Conservation (phyloP, 2,329 filamentous ascomycete species). For the Neonectria neomacrospora region DNA sequence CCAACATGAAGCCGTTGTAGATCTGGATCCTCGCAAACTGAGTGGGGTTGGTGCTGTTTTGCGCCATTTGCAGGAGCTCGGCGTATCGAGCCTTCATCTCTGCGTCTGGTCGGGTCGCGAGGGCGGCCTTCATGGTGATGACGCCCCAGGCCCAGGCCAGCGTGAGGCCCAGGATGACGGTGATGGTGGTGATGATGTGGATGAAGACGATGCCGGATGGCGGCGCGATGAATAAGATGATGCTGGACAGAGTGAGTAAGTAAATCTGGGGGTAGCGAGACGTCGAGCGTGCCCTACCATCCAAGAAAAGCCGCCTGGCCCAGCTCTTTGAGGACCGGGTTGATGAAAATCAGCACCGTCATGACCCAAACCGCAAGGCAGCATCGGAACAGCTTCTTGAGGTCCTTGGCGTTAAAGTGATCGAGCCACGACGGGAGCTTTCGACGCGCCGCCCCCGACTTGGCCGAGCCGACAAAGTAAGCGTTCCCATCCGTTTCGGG, state of each 20-base stretch:
- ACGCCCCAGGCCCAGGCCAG: constrained; percentile 35
- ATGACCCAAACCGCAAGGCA: constrained; percentile 37
- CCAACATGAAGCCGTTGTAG: constrained; percentile 33
- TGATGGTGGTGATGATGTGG: constrained; percentile 30
- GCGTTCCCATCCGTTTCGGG: background rate
- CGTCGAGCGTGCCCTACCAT: constrained; percentile 11
- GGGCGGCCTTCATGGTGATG: constrained; percentile 35
- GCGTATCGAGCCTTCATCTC: constrained; percentile 26
- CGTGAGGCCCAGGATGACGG: constrained; percentile 29
- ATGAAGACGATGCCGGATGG: constrained; percentile 38
- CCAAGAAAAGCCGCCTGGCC: constrained; percentile 30
- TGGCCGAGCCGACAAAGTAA: background rate
- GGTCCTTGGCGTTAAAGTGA: constrained; percentile 38
- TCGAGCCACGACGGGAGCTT: constrained; percentile 34
- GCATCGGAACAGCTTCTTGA: constrained; percentile 39
- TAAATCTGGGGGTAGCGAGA: background rate
- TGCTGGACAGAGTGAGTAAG: constrained; percentile 7
- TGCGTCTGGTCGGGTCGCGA: constrained; percentile 31
- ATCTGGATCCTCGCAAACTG: constrained; percentile 28
- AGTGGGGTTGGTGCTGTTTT: constrained; percentile 32
- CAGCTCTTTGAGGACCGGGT: constrained; percentile 29
- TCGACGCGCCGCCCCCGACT: background rate
- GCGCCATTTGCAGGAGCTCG: constrained; percentile 24
- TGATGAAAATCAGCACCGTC: constrained; percentile 36
- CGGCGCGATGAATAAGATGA: constrained; percentile 36